Evolutionary conservation across 257 asterid species (phyloP).

Genomic region (Capsicum rhomboideum): DNA sequence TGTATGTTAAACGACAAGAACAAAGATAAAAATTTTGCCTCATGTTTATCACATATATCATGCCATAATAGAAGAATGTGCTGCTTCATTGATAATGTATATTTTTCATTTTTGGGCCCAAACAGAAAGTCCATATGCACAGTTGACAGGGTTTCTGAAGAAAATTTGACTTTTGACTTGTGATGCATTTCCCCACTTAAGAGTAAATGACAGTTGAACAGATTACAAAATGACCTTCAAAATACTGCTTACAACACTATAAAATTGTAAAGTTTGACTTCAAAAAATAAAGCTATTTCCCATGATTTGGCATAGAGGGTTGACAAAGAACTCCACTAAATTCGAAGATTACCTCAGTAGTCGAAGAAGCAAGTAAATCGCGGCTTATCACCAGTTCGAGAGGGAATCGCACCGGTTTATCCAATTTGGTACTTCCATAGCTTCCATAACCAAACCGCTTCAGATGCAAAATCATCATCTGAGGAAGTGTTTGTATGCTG

Average conservation of each 20-base stretch:
- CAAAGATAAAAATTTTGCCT: not conserved
- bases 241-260: not conserved
- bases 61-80: not conserved
- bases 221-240: not conserved
- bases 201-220: not conserved
- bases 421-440: conserved; percentile 83
- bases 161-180: not conserved
- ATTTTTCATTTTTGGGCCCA: not conserved
- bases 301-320: not conserved
- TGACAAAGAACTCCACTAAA: not conserved
- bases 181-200: not conserved
- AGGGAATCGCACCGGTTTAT: conserved; percentile 70
- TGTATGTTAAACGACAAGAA: conserved; percentile 10
- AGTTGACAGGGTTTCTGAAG: not conserved
- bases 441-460: conserved; percentile 74
- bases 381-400: conserved; percentile 63
- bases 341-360: conserved; percentile 48
- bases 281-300: not conserved
- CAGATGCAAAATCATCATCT: conserved; percentile 78
- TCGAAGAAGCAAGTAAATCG: conserved; percentile 60
- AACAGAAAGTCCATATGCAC: not conserved
- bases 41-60: not conserved
- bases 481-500: conserved; percentile 64
- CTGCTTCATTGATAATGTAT: not conserved
- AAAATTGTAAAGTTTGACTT: not conserved